A percentile compares a stretch with the other conserved stretches of the same genome.
phyloP scores from a whole-genome alignment of 169 alveolate species.

The Cryptosporidium ryanae region DNA sequence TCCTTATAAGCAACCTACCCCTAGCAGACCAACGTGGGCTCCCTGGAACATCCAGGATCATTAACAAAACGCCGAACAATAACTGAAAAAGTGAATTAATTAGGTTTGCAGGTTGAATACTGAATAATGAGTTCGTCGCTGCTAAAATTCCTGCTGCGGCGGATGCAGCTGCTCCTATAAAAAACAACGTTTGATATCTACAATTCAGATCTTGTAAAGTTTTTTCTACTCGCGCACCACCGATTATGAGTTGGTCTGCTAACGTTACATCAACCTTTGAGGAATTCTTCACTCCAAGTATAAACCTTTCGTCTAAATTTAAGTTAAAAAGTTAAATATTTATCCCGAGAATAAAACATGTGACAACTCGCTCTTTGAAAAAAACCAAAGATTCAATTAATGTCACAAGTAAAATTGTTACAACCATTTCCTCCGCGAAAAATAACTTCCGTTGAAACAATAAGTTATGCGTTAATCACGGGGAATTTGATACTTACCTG shows the following conservation, averaged over 20 bases:
- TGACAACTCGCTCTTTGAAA: background rate
- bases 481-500: conserved; percentile 1
- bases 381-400: background rate
- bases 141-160: conserved; percentile 83
- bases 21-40: conserved; percentile 93
- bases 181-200: conserved; percentile 88
- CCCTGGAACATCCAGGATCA: conserved; percentile 91
- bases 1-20: conserved; percentile 85
- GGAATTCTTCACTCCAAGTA: conserved; percentile 34
- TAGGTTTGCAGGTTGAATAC: conserved; percentile 81
- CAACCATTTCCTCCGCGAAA: background rate
- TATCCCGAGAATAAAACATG: background rate
- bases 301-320: conserved; percentile 53
- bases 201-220: conserved; percentile 87
- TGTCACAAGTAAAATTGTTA: background rate
- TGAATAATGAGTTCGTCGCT: conserved; percentile 79
- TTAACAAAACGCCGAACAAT: conserved; percentile 86
- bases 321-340: too few species aligned
- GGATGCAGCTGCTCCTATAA: conserved; percentile 84
- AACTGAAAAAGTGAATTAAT: conserved; percentile 81
- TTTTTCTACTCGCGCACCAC: conserved; percentile 90
- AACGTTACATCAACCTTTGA: conserved; percentile 58
- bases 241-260: conserved; percentile 86
- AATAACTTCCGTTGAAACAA: background rate
- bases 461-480: background rate